A percentile compares a stretch with the other conserved stretches of the same genome.
phyloP scores from a whole-genome alignment of 2,329 filamentous ascomycete species.

The Microcyclospora pomicola region DNA sequence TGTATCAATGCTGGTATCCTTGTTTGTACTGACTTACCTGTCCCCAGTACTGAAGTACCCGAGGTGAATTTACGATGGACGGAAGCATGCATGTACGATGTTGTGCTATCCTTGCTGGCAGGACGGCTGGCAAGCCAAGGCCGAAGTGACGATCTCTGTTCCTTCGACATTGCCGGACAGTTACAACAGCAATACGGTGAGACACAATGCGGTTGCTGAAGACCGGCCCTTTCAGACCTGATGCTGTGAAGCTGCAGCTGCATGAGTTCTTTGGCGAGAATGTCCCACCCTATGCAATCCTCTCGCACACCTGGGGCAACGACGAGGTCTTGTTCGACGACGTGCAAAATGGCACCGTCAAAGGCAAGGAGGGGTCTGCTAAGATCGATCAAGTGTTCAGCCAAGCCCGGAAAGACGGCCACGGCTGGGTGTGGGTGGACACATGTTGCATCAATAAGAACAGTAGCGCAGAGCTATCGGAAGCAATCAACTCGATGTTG shows the following conservation, averaged over 20 bases:
- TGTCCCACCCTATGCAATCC: slow-evolving; percentile 12
- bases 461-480: slow-evolving; percentile 7
- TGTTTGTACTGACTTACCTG: too few relatives aligned
- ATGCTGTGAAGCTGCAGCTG: slow-evolving; percentile 5
- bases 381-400: slow-evolving; percentile 5
- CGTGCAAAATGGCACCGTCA: slow-evolving; percentile 3
- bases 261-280: slow-evolving; percentile 9
- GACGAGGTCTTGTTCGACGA: slow-evolving; percentile 11
- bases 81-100: too few relatives aligned
- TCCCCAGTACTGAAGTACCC: too few relatives aligned
- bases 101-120: too few relatives aligned
- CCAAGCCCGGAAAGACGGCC: neutral
- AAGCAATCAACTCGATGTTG: slow-evolving; percentile 12
- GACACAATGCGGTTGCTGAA: slow-evolving; percentile 17
- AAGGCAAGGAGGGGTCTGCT: slow-evolving; percentile 1
- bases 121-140: too few relatives aligned
- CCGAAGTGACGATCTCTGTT: too few relatives aligned
- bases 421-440: slow-evolving; percentile 6
- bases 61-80: too few relatives aligned
- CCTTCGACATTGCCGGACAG: too few relatives aligned
- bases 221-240: neutral
- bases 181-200: too few relatives aligned
- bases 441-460: slow-evolving; percentile 11
- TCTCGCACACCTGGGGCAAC: slow-evolving; percentile 13
- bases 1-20: too few relatives aligned